Conservation (phyloP, 2,329 filamentous ascomycete species). For the Ceratocystis harringtonii region DNA sequence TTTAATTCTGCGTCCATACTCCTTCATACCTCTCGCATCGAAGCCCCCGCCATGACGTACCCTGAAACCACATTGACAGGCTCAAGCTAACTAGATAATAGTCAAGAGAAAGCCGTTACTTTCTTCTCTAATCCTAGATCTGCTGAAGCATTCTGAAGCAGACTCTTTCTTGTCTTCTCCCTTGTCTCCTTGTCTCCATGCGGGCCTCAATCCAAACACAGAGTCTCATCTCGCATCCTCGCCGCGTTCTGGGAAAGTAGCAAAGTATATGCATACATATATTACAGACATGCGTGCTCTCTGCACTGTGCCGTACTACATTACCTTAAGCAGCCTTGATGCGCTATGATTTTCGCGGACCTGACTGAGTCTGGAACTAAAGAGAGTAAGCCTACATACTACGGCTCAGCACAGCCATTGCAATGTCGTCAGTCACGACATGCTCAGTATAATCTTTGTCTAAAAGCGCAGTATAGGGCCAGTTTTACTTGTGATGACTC, state of each 20-base stretch:
- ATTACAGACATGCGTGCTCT: not conserved
- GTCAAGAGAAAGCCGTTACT: too few species aligned
- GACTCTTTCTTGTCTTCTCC: too few species aligned
- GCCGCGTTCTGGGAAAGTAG: not conserved
- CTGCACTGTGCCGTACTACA: constrained; percentile 3
- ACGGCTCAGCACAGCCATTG: too few species aligned
- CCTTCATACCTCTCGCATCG: too few species aligned
- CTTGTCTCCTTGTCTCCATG: not conserved
- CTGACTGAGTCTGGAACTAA: not conserved
- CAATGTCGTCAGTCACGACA: too few species aligned
- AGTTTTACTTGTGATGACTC: too few species aligned
- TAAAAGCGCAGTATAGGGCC: too few species aligned
- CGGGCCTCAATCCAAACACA: not conserved
- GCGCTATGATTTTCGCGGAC: not conserved
- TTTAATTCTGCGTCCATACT: too few species aligned
- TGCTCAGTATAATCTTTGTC: too few species aligned
- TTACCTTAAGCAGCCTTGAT: not conserved
- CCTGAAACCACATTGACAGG: not conserved
- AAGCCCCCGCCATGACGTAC: not conserved
- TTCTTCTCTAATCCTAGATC: too few species aligned
- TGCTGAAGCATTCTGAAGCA: too few species aligned
- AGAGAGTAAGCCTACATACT: not conserved
- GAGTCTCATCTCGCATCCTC: not conserved
- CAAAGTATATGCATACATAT: not conserved
- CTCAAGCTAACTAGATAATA: not conserved